A percentile compares a stretch with the other conserved stretches of the same genome.
Conservation (phyloP, 768 basidiomycete genomes). For the Rubroboletus pulcherrimus region DNA sequence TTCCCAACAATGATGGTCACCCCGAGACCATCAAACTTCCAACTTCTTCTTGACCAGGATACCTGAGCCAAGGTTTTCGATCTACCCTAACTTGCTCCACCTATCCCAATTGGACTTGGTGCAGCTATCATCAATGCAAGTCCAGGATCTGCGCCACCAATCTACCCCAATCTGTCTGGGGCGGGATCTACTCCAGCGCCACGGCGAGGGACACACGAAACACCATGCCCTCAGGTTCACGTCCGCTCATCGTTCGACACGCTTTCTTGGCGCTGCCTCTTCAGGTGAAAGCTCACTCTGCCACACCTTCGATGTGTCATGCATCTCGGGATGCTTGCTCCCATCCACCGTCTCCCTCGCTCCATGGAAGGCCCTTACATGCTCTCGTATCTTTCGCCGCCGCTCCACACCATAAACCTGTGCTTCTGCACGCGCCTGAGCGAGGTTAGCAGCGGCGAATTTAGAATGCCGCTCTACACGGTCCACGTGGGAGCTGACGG, state of each 20-base stretch:
- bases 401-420: conserved; percentile 51
- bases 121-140: neutral
- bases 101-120: neutral
- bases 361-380: conserved; percentile 37
- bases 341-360: neutral
- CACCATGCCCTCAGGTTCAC: neutral
- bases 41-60: neutral
- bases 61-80: neutral
- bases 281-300: neutral
- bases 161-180: neutral
- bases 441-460: conserved; percentile 53
- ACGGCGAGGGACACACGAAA: neutral
- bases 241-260: neutral
- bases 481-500: conserved; percentile 31
- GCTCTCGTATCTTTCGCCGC: conserved; percentile 46
- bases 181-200: neutral
- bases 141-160: neutral
- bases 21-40: neutral
- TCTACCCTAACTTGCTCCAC: neutral
- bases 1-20: too few species aligned
- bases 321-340: neutral
- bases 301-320: neutral
- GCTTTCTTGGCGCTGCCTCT: neutral
- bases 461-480: conserved; percentile 39
- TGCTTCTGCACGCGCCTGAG: conserved; percentile 56